Evolutionary conservation across 805 yeast species (phyloP).

Genomic region (Yarrowia sp.): DNA sequence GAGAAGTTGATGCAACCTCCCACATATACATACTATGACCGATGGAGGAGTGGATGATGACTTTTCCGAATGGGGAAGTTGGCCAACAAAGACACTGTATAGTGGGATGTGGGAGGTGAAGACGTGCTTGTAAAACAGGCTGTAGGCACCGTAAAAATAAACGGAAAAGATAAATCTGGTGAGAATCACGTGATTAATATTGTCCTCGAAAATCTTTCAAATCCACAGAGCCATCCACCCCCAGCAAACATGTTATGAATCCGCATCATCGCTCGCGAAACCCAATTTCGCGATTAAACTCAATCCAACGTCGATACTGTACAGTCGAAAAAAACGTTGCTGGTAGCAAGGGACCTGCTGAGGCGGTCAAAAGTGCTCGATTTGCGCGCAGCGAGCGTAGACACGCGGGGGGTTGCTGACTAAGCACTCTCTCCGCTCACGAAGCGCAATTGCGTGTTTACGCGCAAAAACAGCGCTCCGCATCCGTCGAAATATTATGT

Average conservation of each 20-base stretch:
- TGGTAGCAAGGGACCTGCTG: not conserved
- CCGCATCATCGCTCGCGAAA: not conserved
- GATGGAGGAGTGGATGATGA: not conserved
- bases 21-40: not conserved
- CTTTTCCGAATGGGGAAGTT: slow-evolving; percentile 2
- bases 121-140: not conserved
- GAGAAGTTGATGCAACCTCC: not conserved
- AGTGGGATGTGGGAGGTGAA: not conserved
- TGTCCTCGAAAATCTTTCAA: not conserved
- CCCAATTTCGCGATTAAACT: not conserved
- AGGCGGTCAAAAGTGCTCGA: not conserved
- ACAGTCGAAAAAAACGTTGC: not conserved
- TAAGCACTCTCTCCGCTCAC: no score
- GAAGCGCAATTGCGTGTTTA: no score
- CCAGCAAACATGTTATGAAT: not conserved
- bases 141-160: no score
- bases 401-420: no score
- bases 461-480: not conserved
- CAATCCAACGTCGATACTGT: not conserved
- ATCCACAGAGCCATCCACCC: not conserved
- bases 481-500: not conserved
- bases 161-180: not conserved
- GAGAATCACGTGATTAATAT: not conserved
- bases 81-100: slow-evolving; percentile 8
- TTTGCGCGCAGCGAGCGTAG: no score